Evolutionary conservation across 768 basidiomycete genomes (phyloP).

Genomic region (Amanita pseudoporphyria): DNA sequence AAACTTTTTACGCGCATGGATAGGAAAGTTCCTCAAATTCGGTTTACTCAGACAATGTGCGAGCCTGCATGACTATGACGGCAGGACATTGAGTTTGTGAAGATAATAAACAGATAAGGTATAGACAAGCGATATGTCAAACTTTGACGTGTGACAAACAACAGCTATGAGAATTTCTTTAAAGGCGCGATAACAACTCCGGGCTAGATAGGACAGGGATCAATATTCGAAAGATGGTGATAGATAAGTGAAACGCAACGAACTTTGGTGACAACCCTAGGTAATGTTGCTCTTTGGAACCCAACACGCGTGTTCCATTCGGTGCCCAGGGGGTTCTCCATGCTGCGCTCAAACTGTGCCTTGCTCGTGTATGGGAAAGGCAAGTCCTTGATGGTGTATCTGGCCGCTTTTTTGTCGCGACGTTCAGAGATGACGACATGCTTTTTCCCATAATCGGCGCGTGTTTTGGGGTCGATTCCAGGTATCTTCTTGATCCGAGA

Average conservation of each 20-base stretch:
- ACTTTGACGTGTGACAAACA: not conserved
- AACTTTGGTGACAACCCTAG: conserved; percentile 80
- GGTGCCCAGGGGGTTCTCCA: conserved; percentile 72
- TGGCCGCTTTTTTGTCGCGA: conserved; percentile 86
- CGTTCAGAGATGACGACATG: conserved; percentile 96
- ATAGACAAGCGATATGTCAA: not conserved
- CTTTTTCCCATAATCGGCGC: conserved; percentile 76
- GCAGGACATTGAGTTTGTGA: not conserved
- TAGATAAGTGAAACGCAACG: not conserved
- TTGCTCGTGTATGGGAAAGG: conserved; percentile 93
- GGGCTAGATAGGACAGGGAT: conserved; percentile 1
- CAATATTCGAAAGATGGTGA: not conserved
- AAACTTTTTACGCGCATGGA: not conserved
- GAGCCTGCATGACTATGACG: not conserved
- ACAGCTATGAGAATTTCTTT: conserved; percentile 4
- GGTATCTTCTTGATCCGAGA: conserved; percentile 74
- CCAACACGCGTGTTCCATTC: conserved; percentile 92
- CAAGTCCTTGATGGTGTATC: conserved; percentile 84
- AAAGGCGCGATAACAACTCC: conserved; percentile 5
- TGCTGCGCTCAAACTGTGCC: conserved; percentile 82
- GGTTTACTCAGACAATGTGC: not conserved
- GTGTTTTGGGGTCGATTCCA: conserved; percentile 68
- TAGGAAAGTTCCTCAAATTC: not conserved
- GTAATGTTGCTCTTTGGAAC: conserved; percentile 79
- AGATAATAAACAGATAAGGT: conserved; percentile 1